These are phyloP conservation scores for Sarocladiaceae sp. DNA, from an alignment of 2,329 filamentous ascomycete genomes.

Conservation along the genomic window DNA sequence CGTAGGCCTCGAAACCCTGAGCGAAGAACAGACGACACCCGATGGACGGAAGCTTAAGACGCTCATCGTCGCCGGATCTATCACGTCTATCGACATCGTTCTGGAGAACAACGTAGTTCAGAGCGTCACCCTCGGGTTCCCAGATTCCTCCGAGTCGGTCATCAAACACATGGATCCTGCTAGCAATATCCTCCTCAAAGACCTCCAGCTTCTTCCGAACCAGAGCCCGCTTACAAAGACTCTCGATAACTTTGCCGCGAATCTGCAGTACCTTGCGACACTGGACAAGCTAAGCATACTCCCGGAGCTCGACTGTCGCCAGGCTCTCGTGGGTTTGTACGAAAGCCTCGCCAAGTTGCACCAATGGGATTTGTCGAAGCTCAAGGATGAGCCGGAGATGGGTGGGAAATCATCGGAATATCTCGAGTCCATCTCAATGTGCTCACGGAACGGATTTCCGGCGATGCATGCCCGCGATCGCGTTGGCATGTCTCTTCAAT, in stretches of 20 bases:
- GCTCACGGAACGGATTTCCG: slow-evolving; percentile 63
- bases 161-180: slow-evolving; percentile 56
- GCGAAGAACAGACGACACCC: slow-evolving; percentile 45
- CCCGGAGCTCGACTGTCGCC: slow-evolving; percentile 67
- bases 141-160: slow-evolving; percentile 51
- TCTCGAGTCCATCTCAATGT: slow-evolving; percentile 55
- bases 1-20: slow-evolving; percentile 59
- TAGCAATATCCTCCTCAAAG: slow-evolving; percentile 57
- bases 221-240: slow-evolving; percentile 64
- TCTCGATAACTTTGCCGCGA: slow-evolving; percentile 63
- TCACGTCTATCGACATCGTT: slow-evolving; percentile 38
- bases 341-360: slow-evolving; percentile 64
- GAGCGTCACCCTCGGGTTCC: slow-evolving; percentile 57
- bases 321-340: slow-evolving; percentile 69
- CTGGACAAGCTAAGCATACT: slow-evolving; percentile 66
- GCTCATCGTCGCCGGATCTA: slow-evolving; percentile 54
- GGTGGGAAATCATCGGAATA: slow-evolving; percentile 39
- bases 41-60: slow-evolving; percentile 44
- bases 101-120: slow-evolving; percentile 57
- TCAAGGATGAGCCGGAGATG: slow-evolving; percentile 43
- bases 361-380: slow-evolving; percentile 58
- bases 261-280: slow-evolving; percentile 62
- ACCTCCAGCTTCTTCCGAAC: slow-evolving; percentile 53
- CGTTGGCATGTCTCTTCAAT: slow-evolving; percentile 67
- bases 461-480: slow-evolving; percentile 61